phyloP scores from a whole-genome alignment of 148 eudicot species.

The Tetragonia tetragonoides region DNA sequence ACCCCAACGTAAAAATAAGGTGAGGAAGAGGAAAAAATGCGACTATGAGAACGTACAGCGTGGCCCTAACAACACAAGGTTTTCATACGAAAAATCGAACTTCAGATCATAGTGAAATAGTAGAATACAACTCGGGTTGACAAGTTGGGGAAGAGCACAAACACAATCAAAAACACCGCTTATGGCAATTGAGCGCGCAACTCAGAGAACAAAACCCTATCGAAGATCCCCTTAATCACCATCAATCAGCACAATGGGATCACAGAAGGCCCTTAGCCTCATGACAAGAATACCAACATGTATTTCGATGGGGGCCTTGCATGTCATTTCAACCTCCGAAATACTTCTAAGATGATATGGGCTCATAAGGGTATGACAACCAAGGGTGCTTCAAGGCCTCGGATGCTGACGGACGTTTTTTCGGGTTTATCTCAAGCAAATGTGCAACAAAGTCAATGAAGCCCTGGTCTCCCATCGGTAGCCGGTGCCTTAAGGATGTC shows the following conservation, averaged over 20 bases:
- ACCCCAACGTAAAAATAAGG: not conserved
- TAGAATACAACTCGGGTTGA: conserved; percentile 26
- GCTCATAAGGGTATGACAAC: conserved; percentile 95
- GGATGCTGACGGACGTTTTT: conserved; percentile 89
- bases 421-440: conserved; percentile 86
- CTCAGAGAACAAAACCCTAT: conserved; percentile 6
- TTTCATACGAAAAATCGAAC: conserved; percentile 15
- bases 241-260: not conserved
- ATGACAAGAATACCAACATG: conserved; percentile 5
- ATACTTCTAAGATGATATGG: conserved; percentile 68
- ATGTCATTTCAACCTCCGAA: conserved; percentile 2
- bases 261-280: conserved; percentile 7
- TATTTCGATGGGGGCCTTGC: conserved; percentile 12
- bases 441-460: conserved; percentile 92
- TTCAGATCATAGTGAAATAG: conserved; percentile 12
- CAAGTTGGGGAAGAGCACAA: conserved; percentile 22
- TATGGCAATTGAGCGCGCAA: conserved; percentile 17
- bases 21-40: not conserved
- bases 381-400: conserved; percentile 98
- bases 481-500: conserved; percentile 85
- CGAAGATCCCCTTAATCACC: conserved; percentile 4
- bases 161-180: conserved; percentile 20
- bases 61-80: conserved; percentile 1
- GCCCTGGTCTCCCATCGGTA: conserved; percentile 99
- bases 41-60: conserved; percentile 12